Evolutionary conservation across 805 yeast species (phyloP).

Genomic region (Maudiozyma turicensis): DNA sequence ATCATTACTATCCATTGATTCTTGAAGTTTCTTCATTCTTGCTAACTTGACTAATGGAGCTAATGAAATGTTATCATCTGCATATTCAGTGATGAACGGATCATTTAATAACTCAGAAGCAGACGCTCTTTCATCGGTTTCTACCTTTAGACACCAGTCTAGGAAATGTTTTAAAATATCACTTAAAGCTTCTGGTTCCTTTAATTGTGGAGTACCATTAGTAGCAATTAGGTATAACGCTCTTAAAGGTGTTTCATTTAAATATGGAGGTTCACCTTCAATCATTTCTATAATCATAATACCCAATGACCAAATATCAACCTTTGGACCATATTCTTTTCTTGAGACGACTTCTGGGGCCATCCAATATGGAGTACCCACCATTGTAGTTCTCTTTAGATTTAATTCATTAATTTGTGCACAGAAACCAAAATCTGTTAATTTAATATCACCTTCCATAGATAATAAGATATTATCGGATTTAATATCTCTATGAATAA

Average conservation of each 20-base stretch:
- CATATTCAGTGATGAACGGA: conserved; percentile 46
- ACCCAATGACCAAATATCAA: conserved; percentile 96
- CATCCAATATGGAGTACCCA: conserved; percentile 99
- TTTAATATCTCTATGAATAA: conserved; percentile 92
- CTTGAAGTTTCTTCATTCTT: conserved; percentile 31
- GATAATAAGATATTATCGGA: conserved; percentile 85
- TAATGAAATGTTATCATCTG: conserved; percentile 51
- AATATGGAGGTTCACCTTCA: conserved; percentile 97
- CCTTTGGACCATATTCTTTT: conserved; percentile 93
- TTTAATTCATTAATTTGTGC: conserved; percentile 81
- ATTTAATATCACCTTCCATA: conserved; percentile 77
- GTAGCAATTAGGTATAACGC: conserved; percentile 92
- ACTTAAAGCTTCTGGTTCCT: conserved; percentile 76
- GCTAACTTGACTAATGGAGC: conserved; percentile 72
- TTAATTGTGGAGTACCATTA: conserved; percentile 89
- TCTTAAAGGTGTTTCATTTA: conserved; percentile 90
- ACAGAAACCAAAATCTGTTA: conserved; percentile 95
- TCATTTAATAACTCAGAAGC: conserved; percentile 64
- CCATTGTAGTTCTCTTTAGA: conserved; percentile 92
- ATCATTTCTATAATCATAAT: conserved; percentile 98
- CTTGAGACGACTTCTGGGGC: conserved; percentile 97
- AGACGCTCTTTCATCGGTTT: conserved; percentile 69
- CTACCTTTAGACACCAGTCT: conserved; percentile 71
- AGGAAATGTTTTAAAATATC: conserved; percentile 58
- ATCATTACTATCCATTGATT: conserved; percentile 4